Evolutionary conservation across 140 eudicot genomes (phyloP).

Genomic region (Cichorium intybus): DNA sequence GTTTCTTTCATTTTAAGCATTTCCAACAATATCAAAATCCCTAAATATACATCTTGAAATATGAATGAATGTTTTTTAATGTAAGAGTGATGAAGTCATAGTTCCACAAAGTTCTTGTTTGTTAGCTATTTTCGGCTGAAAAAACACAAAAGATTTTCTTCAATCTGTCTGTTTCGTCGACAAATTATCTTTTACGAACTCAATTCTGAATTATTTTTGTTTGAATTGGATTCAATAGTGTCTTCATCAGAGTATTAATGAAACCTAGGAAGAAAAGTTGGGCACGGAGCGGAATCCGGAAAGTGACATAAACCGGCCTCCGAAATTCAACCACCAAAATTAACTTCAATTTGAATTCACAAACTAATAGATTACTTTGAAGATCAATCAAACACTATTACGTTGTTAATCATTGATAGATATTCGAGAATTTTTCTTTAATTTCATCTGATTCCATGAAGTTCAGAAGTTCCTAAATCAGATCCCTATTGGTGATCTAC

Average conservation of each 20-base stretch:
- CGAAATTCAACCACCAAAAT: slow-evolving; percentile 27
- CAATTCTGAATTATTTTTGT: background rate
- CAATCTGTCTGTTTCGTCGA: slow-evolving; percentile 5
- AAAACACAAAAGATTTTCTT: background rate
- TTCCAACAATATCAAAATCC: background rate
- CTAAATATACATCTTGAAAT: background rate
- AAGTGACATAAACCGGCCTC: slow-evolving; percentile 26
- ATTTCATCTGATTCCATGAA: slow-evolving; percentile 2
- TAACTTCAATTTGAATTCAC: slow-evolving; percentile 20
- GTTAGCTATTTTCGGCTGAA: background rate
- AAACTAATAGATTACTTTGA: slow-evolving; percentile 11
- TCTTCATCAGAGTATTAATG: slow-evolving; percentile 8
- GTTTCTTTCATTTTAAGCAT: background rate
- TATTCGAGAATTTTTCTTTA: background rate
- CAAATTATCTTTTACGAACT: background rate
- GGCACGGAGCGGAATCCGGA: slow-evolving; percentile 18
- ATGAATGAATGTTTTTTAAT: background rate
- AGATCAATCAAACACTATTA: slow-evolving; percentile 11
- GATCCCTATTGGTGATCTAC: slow-evolving; percentile 12
- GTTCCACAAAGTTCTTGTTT: background rate
- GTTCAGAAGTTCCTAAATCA: background rate
- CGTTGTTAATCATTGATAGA: background rate
- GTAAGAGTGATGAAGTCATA: background rate
- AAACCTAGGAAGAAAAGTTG: slow-evolving; percentile 18
- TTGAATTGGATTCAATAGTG: background rate